phyloP scores from a whole-genome alignment of 768 basidiomycete genomes.

The Coprinopsis marcescibilis region DNA sequence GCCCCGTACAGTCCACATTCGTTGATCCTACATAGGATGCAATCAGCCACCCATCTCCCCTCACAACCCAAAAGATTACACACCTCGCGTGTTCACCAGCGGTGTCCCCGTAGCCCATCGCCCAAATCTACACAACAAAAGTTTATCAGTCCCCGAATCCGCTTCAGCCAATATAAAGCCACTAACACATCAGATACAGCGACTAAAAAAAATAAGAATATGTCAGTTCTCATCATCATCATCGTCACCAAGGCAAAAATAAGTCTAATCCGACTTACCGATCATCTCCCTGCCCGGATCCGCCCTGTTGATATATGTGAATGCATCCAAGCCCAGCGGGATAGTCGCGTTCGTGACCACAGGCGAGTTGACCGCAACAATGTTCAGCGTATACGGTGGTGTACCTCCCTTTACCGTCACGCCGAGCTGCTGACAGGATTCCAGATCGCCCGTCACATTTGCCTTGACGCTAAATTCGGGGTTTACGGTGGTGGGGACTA shows the following conservation, averaged over 20 bases:
- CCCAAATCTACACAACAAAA: conserved; percentile 28
- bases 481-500: conserved; percentile 17
- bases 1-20: conserved; percentile 24
- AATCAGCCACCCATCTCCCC: not conserved
- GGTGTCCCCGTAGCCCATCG: conserved; percentile 31
- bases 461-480: conserved; percentile 28
- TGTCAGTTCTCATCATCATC: not conserved
- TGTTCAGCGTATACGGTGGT: conserved; percentile 38
- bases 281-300: conserved; percentile 30
- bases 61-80: not conserved
- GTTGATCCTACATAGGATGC: conserved; percentile 19
- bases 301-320: conserved; percentile 39
- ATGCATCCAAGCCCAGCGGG: conserved; percentile 27
- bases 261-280: conserved; percentile 25
- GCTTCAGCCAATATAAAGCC: too few species aligned
- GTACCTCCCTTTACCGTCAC: conserved; percentile 36
- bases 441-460: conserved; percentile 31
- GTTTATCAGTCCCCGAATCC: not conserved
- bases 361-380: conserved; percentile 32
- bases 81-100: conserved; percentile 25
- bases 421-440: conserved; percentile 44
- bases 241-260: not conserved
- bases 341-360: conserved; percentile 38
- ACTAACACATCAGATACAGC: not conserved
- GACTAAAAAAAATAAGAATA: not conserved